Percentiles rank a stretch among this genome's conserved stretches.
These are phyloP conservation scores for Agrostemma githago DNA, from an alignment of 148 eudicot species.

Conservation along the genomic window DNA sequence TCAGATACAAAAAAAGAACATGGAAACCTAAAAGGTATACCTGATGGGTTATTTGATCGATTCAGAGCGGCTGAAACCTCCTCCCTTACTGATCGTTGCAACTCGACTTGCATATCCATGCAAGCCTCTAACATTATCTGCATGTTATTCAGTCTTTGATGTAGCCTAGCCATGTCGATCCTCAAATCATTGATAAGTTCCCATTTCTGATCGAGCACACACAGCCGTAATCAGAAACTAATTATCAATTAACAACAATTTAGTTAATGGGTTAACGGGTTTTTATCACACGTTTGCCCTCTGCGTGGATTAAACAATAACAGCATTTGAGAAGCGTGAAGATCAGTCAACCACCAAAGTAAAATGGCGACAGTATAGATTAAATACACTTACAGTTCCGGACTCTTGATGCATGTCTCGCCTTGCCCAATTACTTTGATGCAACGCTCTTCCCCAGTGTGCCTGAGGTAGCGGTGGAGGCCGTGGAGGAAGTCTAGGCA, in stretches of 20 bases:
- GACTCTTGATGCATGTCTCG: constrained; percentile 33
- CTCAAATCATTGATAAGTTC: constrained; percentile 77
- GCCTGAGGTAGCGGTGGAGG: constrained; percentile 34
- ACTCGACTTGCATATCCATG: constrained; percentile 89
- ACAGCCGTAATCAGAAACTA: background rate
- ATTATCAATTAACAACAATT: background rate
- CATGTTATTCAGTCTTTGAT: constrained; percentile 80
- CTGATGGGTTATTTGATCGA: constrained; percentile 40
- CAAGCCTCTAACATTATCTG: constrained; percentile 87
- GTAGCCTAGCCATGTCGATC: constrained; percentile 77
- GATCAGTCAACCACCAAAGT: background rate
- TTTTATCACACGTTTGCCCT: background rate
- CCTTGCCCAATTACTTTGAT: constrained; percentile 35
- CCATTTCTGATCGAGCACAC: constrained; percentile 49
- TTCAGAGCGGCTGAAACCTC: constrained; percentile 83
- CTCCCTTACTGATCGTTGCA: constrained; percentile 71
- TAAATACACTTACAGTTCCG: constrained; percentile 47
- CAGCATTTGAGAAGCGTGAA: background rate
- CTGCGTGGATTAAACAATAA: background rate
- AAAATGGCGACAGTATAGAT: background rate
- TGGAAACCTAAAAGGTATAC: constrained; percentile 22
- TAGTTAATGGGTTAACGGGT: background rate
- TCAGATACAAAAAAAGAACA: background rate
- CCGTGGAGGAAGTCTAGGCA: constrained; percentile 25
- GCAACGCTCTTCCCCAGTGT: constrained; percentile 42